Evolutionary conservation across 768 basidiomycete genomes (phyloP), one percentile per base, ranked within the genome.

Genomic region (Boletus reticuloceps): DNA sequence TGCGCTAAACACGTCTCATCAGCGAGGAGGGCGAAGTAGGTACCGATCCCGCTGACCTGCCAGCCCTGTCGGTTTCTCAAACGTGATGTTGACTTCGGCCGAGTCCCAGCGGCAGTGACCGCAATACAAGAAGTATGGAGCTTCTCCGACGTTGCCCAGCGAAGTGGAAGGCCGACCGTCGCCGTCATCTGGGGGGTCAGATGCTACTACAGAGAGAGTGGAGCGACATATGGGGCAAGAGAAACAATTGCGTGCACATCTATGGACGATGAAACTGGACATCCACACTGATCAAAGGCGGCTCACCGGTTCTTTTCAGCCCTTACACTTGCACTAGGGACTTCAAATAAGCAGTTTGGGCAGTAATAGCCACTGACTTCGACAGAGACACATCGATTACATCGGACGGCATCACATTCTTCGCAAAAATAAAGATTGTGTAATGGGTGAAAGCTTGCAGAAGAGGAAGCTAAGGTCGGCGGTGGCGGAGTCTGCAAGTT

Each of bases 301-400:
- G 46, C 58, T 62, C 59, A 91, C 96, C 95, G 82, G 66, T 97
- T 98, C 80, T 94, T 96, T 74, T 99, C 97, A 13, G 91, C 94
- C 51, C 97, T 81, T n/a, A 99, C 97, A 64, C 94, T 97, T 3
- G 97, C 97, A 68, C 89, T 94, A 1, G 97, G 96, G 12, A 99
- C 97, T 69, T 99, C 97, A 70, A 98, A 99, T 17, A 98, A 79
- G 70, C 97, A 99, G 70, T 96, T 95, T 32, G 97, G 97, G 69
- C 97, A 99, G 71, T 93, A 98, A 70, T 98, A 99, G 41, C 91
- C 92, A 68, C 92, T 91, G 69, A 98, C 90, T 82, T 99, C 97
- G 42, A 93, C 78, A 9, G 86, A 81, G 3, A 96, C 92, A 64
- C 97, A 99, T 59, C 86, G 82, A 69, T 97, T 91, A 68, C 97